These are phyloP conservation scores for Talaromyces islandicus DNA, from an alignment of 2,329 filamentous ascomycete species.

Conservation along the genomic window DNA sequence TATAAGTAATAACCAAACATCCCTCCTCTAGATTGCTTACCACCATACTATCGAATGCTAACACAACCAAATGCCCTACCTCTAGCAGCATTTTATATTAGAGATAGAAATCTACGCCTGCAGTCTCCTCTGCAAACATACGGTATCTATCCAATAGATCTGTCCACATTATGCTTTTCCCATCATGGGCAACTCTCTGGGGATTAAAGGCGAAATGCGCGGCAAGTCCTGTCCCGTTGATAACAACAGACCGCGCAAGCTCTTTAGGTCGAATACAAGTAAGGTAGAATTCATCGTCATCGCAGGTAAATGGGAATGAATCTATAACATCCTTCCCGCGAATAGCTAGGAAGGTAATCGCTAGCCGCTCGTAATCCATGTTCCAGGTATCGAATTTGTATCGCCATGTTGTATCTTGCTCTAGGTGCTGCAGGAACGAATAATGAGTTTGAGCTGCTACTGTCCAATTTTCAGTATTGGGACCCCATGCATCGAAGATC, in stretches of 20 bases:
- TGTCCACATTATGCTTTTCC: neutral
- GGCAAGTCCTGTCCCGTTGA: neutral
- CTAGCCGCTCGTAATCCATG: neutral
- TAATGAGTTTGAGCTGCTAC: conserved; percentile 1
- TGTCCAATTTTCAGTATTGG: neutral
- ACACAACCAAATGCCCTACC: neutral
- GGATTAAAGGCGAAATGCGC: neutral
- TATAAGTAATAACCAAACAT: neutral
- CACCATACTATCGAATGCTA: neutral
- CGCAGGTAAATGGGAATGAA: neutral
- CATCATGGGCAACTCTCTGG: neutral
- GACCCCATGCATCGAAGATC: neutral
- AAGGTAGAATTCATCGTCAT: neutral
- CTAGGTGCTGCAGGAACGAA: conserved; percentile 1
- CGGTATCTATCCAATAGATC: conserved; percentile 1
- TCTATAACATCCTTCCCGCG: neutral
- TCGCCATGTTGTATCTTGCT: conserved; percentile 1
- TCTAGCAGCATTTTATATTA: neutral
- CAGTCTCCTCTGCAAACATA: neutral
- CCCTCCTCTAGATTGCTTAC: neutral
- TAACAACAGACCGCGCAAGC: neutral
- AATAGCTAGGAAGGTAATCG: neutral
- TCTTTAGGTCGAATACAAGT: neutral
- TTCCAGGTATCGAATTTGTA: neutral
- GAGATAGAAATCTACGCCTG: neutral